Base-by-base conservation (phyloP, 148 eudicot genomes). In the Rhododendron williamsianum region DNA sequence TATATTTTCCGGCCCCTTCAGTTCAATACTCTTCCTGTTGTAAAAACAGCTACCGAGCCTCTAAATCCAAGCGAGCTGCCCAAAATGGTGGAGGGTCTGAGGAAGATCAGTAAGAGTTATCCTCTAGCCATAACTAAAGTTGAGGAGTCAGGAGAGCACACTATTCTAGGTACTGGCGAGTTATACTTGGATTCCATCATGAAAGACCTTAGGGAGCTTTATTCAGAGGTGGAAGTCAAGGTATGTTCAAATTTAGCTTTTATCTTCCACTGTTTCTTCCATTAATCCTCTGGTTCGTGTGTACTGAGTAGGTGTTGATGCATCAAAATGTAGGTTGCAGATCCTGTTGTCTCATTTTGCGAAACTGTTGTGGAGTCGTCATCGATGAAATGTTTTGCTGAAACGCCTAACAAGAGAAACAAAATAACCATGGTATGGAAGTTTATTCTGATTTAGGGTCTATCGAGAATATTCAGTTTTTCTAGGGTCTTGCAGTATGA, bases 221-320 rank as follows among this genome's bases (percentile, higher is more conserved):
- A 97, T 85, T 97, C 98, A 69, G 99, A 97, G 91, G 99, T 97
- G 81, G 99, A 97, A 94, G 98, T 97, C 38, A 97, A 97, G 98
- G 99, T 97, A 48, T 54, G 63, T 76, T 84, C 25, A 41, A 21
- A 71, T 69, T 74, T 58, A 18, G 12, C 74, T 67, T 51, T 65
- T 54, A 51, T 71, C 80, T 38, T 85, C 13, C 78, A 52, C 49
- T 80, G 16, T 33, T 78, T 11, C 67, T 52, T 45, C 21, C 81
- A 1, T 49, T 82, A 72, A 51, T 87, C 41, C 25, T 19, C 36
- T 48, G 25, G 51, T 67, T 36, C 15, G 38, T 23, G 41, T 58
- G 45, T 60, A 38, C 74, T 15, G 35, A 36, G 67, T 60, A 23
- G 35, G 15, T 60, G 74, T 58, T 45, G 60, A 33, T 81, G 38